Evolutionary conservation across 169 alveolate species (phyloP).

Genomic region (Amoebophrya sp.): DNA sequence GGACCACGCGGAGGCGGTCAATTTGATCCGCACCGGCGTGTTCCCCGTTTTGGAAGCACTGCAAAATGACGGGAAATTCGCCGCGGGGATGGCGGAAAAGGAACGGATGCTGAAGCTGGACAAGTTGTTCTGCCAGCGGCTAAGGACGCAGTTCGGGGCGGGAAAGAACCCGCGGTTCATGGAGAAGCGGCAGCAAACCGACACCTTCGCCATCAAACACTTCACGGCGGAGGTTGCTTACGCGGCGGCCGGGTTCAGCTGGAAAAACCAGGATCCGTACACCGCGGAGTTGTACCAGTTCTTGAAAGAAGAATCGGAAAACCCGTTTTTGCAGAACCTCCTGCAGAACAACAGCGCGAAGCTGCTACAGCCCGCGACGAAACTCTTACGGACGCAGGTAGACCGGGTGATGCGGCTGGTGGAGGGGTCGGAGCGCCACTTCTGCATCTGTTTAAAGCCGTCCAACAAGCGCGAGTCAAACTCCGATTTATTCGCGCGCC

Average conservation of each 20-base stretch:
- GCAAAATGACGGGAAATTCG: too few species aligned
- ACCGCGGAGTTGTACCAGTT: neutral
- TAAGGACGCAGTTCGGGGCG: neutral
- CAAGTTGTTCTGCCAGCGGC: neutral
- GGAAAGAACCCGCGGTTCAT: conserved; percentile 7
- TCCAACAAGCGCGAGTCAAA: neutral
- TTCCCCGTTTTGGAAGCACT: neutral
- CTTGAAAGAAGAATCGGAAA: neutral
- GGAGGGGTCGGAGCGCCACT: neutral
- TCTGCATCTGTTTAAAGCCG: neutral
- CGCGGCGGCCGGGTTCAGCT: neutral
- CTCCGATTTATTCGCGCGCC: neutral
- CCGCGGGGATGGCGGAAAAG: too few species aligned
- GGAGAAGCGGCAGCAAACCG: neutral
- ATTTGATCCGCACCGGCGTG: neutral
- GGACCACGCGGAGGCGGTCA: neutral
- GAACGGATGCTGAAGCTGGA: neutral
- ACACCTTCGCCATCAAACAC: neutral
- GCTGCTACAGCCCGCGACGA: neutral
- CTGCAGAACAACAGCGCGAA: neutral
- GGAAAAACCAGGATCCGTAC: neutral
- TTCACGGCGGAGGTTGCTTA: neutral
- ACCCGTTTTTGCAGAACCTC: neutral
- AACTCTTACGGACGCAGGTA: neutral
- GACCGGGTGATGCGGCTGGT: conserved; percentile 4